Base-by-base conservation (phyloP, 31 red algal genomes). In the Endocladia muricata region DNA sequence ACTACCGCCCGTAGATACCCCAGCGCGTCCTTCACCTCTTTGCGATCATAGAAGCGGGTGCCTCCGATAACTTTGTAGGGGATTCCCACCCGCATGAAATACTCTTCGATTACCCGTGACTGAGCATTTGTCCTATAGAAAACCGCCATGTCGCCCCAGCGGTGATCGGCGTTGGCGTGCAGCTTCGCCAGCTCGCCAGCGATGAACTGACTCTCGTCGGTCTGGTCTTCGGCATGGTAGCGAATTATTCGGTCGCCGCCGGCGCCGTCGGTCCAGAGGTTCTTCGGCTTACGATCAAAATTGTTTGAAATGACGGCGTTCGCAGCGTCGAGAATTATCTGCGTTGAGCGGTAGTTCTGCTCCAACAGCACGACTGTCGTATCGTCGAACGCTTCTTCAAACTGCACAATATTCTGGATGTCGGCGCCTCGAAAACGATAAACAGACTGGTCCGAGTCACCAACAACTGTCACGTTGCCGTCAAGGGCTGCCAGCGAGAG, bases 371-470 rank as follows among this genome's bases (percentile, higher is more conserved):
- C 49, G 7, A 77, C 72, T 4, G 38, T 26, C 8, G n/a, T 31
- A 11, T 61, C 44, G 3, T 28, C 26, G 19, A 78, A 49, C n/a
- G 47, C 57, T 11, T 70, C 61, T 1, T 55, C 34, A 35, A 80
- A 81, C n/a, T 29, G 31, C 3, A 25, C n/a, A 25, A 80, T 28
- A 19, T 77, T 8, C 2, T 34, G 15, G 6, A 36, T 28, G 21
- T 69, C 61, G 34, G 83, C 83, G 39, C 83, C 83, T 21, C 74
- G 73, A 57, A 57, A 88, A 23, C 52, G 23, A 41, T 88, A 88
- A 13, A 88, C 54, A 13, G 34, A 28, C 51, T 88, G 83, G 22
- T 79, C 35, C 41, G 8, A 8, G 36, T 78, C 38, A 65, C 34
- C 73, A 29, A 43, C 32, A 23, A 71, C 4, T 17, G 15, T 9